Conservation (phyloP, 345 rosid species). For the Acer yangbiense region DNA sequence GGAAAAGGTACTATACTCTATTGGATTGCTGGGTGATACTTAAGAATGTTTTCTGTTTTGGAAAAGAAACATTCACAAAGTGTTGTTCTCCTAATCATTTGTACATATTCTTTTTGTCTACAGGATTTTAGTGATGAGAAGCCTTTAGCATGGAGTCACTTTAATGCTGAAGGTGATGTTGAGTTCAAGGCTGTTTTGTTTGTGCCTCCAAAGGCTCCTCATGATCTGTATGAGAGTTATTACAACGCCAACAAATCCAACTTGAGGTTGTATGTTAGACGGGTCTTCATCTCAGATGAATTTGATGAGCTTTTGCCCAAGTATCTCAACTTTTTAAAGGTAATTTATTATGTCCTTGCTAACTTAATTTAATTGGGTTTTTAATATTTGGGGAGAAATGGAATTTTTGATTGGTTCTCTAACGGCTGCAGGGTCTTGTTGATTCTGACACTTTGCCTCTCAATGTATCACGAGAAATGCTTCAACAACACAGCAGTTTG, state of each 20-base stretch:
- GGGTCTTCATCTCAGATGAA: constrained; percentile 98
- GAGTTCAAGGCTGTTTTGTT: constrained; percentile 91
- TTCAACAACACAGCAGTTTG: constrained; percentile 92
- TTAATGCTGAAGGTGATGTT: constrained; percentile 95
- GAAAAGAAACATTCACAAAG: background rate
- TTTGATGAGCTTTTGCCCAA: constrained; percentile 96
- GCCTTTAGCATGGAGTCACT: constrained; percentile 94
- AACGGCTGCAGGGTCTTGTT: constrained; percentile 82
- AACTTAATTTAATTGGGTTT: background rate
- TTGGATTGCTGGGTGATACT: background rate
- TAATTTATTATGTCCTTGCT: constrained; percentile 24
- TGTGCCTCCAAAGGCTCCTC: constrained; percentile 98
- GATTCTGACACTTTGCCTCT: constrained; percentile 95
- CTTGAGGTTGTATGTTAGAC: constrained; percentile 87
- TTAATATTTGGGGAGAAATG: background rate
- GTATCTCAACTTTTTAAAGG: constrained; percentile 91
- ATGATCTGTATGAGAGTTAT: constrained; percentile 91
- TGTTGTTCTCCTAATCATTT: constrained; percentile 16
- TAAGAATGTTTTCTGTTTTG: background rate
- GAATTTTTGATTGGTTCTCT: background rate
- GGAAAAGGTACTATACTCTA: constrained; percentile 61
- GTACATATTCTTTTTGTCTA: constrained; percentile 18
- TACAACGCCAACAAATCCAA: constrained; percentile 85
- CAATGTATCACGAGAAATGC: constrained; percentile 98
- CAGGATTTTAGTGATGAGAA: constrained; percentile 90